phyloP scores from a whole-genome alignment of 495 filamentous ascomycete species.

The Podospora didyma region DNA sequence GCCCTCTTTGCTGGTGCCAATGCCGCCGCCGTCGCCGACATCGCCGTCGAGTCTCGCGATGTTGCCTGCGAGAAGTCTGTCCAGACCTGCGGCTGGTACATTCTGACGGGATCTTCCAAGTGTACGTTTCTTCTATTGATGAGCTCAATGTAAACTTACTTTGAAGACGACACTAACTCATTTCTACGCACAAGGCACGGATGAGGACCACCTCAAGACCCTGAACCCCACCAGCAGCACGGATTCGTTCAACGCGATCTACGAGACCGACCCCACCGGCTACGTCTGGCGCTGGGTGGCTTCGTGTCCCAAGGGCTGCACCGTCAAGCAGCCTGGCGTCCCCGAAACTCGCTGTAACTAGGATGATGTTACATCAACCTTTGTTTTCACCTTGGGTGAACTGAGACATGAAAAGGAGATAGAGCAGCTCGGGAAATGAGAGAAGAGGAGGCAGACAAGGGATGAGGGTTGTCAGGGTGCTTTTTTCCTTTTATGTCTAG shows the following conservation, averaged over 20 bases:
- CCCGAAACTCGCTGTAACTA: background rate
- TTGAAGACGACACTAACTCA: too few species aligned
- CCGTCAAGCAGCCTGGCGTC: background rate
- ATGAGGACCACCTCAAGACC: background rate
- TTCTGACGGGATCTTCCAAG: background rate
- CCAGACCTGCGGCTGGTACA: slow-evolving; percentile 2
- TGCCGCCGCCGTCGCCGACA: background rate
- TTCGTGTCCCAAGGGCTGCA: background rate
- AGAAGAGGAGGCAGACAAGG: too few species aligned
- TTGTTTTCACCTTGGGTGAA: too few species aligned
- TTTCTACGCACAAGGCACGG: too few species aligned
- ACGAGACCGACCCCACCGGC: slow-evolving; percentile 5
- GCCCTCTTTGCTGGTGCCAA: background rate
- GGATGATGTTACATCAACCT: too few species aligned
- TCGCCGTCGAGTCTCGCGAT: background rate
- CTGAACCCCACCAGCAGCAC: background rate
- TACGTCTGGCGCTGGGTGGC: slow-evolving; percentile 3
- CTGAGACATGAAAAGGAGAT: too few species aligned
- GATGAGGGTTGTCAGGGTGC: too few species aligned
- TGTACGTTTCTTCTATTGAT: background rate
- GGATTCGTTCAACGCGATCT: slow-evolving; percentile 5
- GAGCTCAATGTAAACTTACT: too few species aligned
- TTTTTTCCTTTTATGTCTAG: background rate
- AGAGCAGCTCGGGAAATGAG: too few species aligned
- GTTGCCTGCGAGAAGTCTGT: background rate